Conservation (phyloP, 768 basidiomycete species). For the Sutorius australiensis region DNA sequence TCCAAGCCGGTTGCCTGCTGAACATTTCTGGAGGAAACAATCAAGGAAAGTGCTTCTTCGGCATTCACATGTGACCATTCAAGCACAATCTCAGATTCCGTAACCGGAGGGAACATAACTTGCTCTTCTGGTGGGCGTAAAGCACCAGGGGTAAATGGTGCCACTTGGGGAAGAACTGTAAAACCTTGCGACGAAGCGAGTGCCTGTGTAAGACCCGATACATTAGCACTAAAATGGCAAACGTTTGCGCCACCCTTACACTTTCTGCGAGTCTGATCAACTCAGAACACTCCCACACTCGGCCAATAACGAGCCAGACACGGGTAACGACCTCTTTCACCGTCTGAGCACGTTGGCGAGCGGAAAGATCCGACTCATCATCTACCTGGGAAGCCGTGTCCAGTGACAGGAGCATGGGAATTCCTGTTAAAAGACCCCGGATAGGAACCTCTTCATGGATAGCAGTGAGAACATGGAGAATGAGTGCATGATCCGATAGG, state of each 20-base stretch:
- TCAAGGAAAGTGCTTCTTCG: conserved; percentile 49
- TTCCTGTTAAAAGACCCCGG: conserved; percentile 67
- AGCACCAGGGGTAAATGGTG: conserved; percentile 35
- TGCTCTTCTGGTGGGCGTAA: conserved; percentile 46
- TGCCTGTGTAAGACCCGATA: conserved; percentile 34
- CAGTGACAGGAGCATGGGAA: conserved; percentile 84
- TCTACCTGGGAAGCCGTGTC: conserved; percentile 48
- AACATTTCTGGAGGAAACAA: conserved; percentile 51
- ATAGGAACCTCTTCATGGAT: conserved; percentile 73
- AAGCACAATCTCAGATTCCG: conserved; percentile 19
- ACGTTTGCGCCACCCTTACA: conserved; percentile 37
- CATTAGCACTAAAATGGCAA: conserved; percentile 17
- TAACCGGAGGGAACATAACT: conserved; percentile 37
- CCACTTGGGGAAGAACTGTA: conserved; percentile 35
- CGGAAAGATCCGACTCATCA: conserved; percentile 37
- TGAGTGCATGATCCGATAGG: conserved; percentile 69
- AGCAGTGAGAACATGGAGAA: conserved; percentile 61
- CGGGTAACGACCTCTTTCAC: conserved; percentile 62
- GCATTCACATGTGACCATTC: conserved; percentile 44
- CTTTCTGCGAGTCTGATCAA: conserved; percentile 52
- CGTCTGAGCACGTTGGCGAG: conserved; percentile 43
- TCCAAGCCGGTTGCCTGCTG: conserved; percentile 67
- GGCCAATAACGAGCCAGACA: conserved; percentile 67
- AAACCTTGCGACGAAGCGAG: conserved; percentile 40
- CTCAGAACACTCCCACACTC: conserved; percentile 61